phyloP scores from a whole-genome alignment of 352 stramenopile species.

The Phytophthora hibernalis region DNA sequence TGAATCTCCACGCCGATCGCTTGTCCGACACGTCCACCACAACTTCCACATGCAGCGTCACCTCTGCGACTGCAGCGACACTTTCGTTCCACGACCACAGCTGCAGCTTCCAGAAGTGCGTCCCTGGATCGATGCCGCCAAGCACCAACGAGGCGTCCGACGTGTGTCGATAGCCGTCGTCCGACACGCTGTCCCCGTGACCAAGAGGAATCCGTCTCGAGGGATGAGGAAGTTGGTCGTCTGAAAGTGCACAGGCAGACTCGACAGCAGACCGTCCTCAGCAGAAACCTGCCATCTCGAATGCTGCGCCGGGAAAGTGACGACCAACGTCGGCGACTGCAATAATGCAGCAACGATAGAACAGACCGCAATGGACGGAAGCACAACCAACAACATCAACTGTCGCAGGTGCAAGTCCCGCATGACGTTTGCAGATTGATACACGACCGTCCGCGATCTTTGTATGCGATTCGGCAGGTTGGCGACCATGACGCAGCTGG shows the following conservation, averaged over 20 bases:
- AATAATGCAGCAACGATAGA: neutral
- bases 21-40: conserved; percentile 40
- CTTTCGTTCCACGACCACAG: conserved; percentile 30
- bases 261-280: conserved; percentile 15
- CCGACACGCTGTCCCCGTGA: conserved; percentile 42
- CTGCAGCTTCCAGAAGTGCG: conserved; percentile 55
- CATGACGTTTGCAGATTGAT: conserved; percentile 10
- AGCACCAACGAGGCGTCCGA: conserved; percentile 23
- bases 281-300: conserved; percentile 41
- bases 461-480: neutral
- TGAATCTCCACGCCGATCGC: conserved; percentile 29
- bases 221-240: conserved; percentile 42
- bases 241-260: conserved; percentile 38
- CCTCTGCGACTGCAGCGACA: neutral
- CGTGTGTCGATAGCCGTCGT: conserved; percentile 21
- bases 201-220: conserved; percentile 45
- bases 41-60: conserved; percentile 56
- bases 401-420: neutral
- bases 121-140: conserved; percentile 44
- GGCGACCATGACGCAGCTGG: conserved; percentile 38
- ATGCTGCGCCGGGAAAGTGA: conserved; percentile 49
- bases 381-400: neutral
- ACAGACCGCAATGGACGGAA: neutral
- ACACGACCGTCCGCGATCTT: neutral
- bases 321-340: conserved; percentile 8